Base-by-base conservation (phyloP, 1,139 yeast genomes). In the Pichia norvegensis region DNA sequence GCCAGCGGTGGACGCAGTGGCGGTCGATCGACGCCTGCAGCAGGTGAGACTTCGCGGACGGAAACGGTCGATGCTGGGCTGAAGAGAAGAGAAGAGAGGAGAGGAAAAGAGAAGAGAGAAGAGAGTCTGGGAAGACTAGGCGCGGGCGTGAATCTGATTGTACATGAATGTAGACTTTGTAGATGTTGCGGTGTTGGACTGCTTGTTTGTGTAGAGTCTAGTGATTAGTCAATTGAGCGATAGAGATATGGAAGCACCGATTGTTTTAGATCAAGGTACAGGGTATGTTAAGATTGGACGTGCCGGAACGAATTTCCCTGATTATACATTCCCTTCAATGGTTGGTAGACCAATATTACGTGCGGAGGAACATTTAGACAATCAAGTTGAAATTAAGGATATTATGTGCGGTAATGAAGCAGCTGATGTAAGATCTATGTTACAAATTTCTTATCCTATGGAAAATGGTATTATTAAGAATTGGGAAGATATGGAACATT, bases 321-420 rank as follows among this genome's bases (percentile, higher is more conserved):
- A 92, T 67, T 82, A 82, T 67, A 90, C 97, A n/a, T 92, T 90
- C 67, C 98, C 98, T 13, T 88, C 97, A 11, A 88, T 92, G 60
- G 98, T 92, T 21, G 99, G 99, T 38, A 78, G 98, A 60, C 99
- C 99, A 21, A 94, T 92, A 53, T 73, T 92, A 54, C 79, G 99
- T 63, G 97, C 98, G 2, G 99, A 94, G 66, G 99, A 92, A 66
- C 54, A 95, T 57, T 75, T 77, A 38, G 38, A 39, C 4, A 79
- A 81, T 63, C 54, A 52, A 27, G 70, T 83, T 29, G 87, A 82
- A 60, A 78, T 79, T 56, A 85, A 84, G 62, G 98, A 92, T 63
- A 86, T 94, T 58, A 92, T 92, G 98, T 90, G 97, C 61, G 99
- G 99, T 54, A 84, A 82, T 52, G 97, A 92, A 60, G 98, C 98